phyloP scores from a whole-genome alignment of 176 grass and related monocot species.

The Oryza longistaminata region DNA sequence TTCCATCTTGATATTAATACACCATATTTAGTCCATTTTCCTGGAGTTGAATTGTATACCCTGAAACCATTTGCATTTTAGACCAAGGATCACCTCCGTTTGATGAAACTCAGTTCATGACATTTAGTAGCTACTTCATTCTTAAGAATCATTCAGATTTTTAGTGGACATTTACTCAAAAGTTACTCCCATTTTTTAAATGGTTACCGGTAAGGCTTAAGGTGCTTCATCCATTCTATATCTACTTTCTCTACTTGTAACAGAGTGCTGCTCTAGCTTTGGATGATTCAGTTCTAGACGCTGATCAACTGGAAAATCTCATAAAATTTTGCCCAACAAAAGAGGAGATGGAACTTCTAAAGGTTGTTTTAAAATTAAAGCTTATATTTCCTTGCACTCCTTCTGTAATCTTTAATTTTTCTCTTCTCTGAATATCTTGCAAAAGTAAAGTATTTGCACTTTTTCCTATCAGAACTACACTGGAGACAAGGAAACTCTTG shows the following conservation, averaged over 20 bases:
- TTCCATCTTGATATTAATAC: too few species aligned
- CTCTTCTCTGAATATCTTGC: slow-evolving; percentile 39
- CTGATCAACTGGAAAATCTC: slow-evolving; percentile 91
- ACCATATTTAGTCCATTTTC: too few species aligned
- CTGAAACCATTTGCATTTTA: slow-evolving; percentile 16
- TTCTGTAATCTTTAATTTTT: slow-evolving; percentile 30
- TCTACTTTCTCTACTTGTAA: slow-evolving; percentile 29
- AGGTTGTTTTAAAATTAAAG: slow-evolving; percentile 52
- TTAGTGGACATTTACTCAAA: slow-evolving; percentile 9
- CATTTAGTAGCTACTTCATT: slow-evolving; percentile 15
- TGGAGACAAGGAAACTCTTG: slow-evolving; percentile 81
- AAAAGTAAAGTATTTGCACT: slow-evolving; percentile 45
- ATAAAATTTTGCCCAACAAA: slow-evolving; percentile 99
- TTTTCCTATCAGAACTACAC: slow-evolving; percentile 60
- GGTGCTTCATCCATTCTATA: background rate
- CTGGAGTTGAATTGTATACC: background rate
- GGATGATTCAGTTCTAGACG: slow-evolving; percentile 90
- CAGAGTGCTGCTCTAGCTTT: slow-evolving; percentile 86
- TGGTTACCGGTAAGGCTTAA: slow-evolving; percentile 19
- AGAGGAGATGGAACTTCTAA: slow-evolving; percentile 97
- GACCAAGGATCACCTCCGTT: slow-evolving; percentile 23
- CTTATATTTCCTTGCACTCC: slow-evolving; percentile 4
- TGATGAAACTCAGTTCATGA: background rate
- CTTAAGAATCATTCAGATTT: background rate
- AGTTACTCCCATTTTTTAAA: background rate